Evolutionary conservation across 2,329 filamentous ascomycete genomes (phyloP).

Genomic region (Claviceps arundinis): DNA sequence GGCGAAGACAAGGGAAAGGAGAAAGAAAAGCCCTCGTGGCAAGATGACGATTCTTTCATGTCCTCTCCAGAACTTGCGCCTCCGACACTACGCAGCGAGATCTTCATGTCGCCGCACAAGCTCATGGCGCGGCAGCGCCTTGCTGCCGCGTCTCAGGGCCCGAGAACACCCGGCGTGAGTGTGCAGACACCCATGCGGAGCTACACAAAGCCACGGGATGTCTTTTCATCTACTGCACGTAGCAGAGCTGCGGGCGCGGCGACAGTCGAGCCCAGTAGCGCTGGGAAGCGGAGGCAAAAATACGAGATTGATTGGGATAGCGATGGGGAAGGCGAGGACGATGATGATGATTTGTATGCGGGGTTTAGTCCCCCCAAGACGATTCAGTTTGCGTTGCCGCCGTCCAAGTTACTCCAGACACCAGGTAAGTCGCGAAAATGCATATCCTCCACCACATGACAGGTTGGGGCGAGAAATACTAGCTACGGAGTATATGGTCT

Average conservation of each 20-base stretch:
- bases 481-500: not conserved
- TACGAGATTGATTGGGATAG: conserved; percentile 62
- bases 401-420: conserved; percentile 65
- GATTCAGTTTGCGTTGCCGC: conserved; percentile 71
- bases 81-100: conserved; percentile 71
- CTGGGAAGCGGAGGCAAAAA: conserved; percentile 15
- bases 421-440: conserved; percentile 41
- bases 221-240: conserved; percentile 23
- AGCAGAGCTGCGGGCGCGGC: not conserved
- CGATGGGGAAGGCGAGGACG: conserved; percentile 56
- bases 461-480: not conserved
- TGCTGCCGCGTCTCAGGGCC: conserved; percentile 29
- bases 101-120: conserved; percentile 64
- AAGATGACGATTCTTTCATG: conserved; percentile 40
- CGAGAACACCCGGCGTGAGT: conserved; percentile 70
- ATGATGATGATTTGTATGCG: conserved; percentile 46
- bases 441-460: not conserved
- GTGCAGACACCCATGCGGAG: conserved; percentile 59
- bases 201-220: conserved; percentile 33
- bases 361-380: conserved; percentile 89
- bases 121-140: conserved; percentile 30
- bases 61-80: conserved; percentile 68
- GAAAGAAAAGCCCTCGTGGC: conserved; percentile 26
- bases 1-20: conserved; percentile 10
- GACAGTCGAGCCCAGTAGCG: not conserved